phyloP scores from a whole-genome alignment of 352 stramenopile species.

The Globisporangium nodosum region DNA sequence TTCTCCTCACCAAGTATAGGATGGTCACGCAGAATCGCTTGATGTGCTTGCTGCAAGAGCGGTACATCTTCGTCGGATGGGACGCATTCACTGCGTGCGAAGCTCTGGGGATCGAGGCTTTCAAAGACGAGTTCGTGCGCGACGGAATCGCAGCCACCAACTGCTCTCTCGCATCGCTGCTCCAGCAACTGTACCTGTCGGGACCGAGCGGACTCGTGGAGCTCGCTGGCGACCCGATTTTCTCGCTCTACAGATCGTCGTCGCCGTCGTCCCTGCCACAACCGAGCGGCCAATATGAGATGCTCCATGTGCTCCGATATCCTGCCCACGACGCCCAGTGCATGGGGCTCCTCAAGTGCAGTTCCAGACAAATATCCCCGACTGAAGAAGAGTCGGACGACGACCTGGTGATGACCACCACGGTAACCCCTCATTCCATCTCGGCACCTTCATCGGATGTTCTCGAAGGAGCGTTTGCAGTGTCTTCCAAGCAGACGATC shows the following conservation, averaged over 20 bases:
- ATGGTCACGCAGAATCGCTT: constrained; percentile 34
- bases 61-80: constrained; percentile 48
- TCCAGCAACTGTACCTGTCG: constrained; percentile 44
- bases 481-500: too few relatives aligned
- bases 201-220: constrained; percentile 39
- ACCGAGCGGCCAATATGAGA: too few relatives aligned
- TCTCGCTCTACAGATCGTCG: background rate
- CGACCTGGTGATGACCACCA: too few relatives aligned
- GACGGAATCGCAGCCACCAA: constrained; percentile 19
- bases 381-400: too few relatives aligned
- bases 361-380: too few relatives aligned
- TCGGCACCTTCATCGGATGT: too few relatives aligned
- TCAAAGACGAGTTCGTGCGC: constrained; percentile 16
- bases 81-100: constrained; percentile 26
- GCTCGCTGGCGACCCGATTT: constrained; percentile 29
- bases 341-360: too few relatives aligned
- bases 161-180: constrained; percentile 28
- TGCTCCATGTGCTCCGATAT: too few relatives aligned
- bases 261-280: background rate
- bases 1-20: constrained; percentile 35
- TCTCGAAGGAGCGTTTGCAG: too few relatives aligned
- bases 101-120: constrained; percentile 38
- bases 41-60: constrained; percentile 31
- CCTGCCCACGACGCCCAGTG: too few relatives aligned
- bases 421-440: too few relatives aligned